Evolutionary conservation across 768 basidiomycete species (phyloP).

Genomic region (Phallus indusiatus): DNA sequence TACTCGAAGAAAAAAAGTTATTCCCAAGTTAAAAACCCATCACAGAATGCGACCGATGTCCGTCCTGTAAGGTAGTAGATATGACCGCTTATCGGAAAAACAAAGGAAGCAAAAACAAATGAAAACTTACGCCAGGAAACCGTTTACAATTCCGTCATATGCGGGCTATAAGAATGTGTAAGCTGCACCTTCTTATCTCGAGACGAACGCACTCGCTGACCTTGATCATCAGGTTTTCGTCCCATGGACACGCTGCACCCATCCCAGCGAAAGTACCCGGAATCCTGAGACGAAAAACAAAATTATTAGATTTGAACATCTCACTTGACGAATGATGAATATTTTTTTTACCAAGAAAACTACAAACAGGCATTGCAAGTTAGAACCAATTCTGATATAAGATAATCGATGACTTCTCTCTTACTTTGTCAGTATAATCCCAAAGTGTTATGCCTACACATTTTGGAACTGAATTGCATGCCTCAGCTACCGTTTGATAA

Average conservation of each 20-base stretch:
- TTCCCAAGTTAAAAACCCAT: no score
- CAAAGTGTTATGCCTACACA: conserved; percentile 32
- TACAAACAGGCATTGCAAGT: neutral
- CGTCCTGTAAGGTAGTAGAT: no score
- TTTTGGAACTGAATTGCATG: conserved; percentile 34
- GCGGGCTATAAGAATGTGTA: conserved; percentile 28
- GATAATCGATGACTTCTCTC: neutral
- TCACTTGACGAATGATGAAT: neutral
- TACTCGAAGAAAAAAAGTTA: no score
- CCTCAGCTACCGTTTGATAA: conserved; percentile 44
- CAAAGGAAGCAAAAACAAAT: no score
- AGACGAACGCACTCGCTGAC: neutral
- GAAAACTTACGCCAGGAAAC: conserved; percentile 5
- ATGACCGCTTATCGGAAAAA: no score
- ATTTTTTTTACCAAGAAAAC: neutral
- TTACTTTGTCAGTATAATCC: conserved; percentile 31
- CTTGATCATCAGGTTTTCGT: conserved; percentile 11
- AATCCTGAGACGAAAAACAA: conserved; percentile 18
- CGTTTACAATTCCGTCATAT: conserved; percentile 35
- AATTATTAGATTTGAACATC: neutral
- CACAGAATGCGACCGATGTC: no score
- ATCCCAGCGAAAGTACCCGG: conserved; percentile 23
- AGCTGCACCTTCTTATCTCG: conserved; percentile 25
- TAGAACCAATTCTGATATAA: neutral
- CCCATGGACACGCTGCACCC: conserved; percentile 22